Conservation (phyloP, 805 yeast species). For the Pichia sporocuriosa region DNA sequence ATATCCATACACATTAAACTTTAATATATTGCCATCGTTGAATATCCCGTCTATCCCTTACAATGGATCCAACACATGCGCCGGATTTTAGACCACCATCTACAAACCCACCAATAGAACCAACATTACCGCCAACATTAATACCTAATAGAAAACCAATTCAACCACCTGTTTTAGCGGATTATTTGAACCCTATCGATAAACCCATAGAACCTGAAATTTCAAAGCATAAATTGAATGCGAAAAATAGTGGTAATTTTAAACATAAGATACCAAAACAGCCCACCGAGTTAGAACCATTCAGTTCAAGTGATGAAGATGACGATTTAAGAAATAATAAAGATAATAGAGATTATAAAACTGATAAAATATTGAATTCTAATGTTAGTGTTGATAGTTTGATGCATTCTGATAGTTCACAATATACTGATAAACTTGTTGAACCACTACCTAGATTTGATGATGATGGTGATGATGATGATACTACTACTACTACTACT, state of each 20-base stretch:
- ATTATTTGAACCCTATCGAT: conserved; percentile 61
- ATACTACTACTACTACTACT: neutral
- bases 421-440: too few species aligned
- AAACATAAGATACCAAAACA: conserved; percentile 33
- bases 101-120: conserved; percentile 51
- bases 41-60: too few species aligned
- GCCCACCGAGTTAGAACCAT: conserved; percentile 53
- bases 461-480: neutral
- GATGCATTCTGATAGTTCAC: too few species aligned
- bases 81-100: conserved; percentile 88
- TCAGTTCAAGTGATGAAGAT: conserved; percentile 43
- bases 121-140: conserved; percentile 58
- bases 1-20: too few species aligned
- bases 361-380: too few species aligned
- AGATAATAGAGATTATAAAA: neutral
- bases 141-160: conserved; percentile 75
- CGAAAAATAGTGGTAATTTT: neutral
- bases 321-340: conserved; percentile 8
- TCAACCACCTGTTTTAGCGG: conserved; percentile 73
- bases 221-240: conserved; percentile 3
- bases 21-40: too few species aligned
- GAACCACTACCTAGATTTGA: too few species aligned
- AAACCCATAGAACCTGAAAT: conserved; percentile 49
- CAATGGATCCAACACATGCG: conserved; percentile 88
- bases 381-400: too few species aligned